Evolutionary conservation across 129 eudicot species (phyloP).

Genomic region (carrot (Daucus carota)): DNA sequence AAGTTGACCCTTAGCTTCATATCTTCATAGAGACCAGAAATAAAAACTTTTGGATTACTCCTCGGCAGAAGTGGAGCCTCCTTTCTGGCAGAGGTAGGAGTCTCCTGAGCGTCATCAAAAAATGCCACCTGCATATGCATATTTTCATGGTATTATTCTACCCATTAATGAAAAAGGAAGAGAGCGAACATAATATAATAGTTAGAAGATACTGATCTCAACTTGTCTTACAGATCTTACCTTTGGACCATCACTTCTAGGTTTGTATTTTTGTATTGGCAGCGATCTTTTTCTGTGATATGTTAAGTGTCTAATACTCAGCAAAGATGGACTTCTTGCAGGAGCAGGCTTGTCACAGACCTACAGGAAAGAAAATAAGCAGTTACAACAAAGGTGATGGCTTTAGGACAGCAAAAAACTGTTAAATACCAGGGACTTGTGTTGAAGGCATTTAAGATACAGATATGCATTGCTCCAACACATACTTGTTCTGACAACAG

Average conservation of each 20-base stretch:
- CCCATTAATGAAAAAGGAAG: not conserved
- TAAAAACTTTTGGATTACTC: slow-evolving; percentile 47
- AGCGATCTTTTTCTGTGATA: slow-evolving; percentile 19
- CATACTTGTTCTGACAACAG: not conserved
- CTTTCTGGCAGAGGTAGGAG: not conserved
- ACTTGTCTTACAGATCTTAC: slow-evolving; percentile 23
- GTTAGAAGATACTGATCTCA: not conserved
- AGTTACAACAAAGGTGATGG: not conserved
- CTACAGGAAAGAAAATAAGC: slow-evolving; percentile 21
- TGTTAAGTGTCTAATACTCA: slow-evolving; percentile 32
- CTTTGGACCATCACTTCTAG: slow-evolving; percentile 42
- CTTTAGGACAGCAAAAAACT: not conserved
- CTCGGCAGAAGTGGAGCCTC: slow-evolving; percentile 39
- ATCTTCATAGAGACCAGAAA: slow-evolving; percentile 19
- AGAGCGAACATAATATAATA: not conserved
- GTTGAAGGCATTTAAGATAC: not conserved
- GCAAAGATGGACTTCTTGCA: slow-evolving; percentile 25
- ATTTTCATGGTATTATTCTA: not conserved
- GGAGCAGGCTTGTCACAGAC: slow-evolving; percentile 42
- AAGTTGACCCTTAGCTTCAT: slow-evolving; percentile 11
- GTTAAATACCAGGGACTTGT: not conserved
- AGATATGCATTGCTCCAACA: not conserved
- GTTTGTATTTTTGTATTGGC: slow-evolving; percentile 33
- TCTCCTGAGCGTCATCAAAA: slow-evolving; percentile 26
- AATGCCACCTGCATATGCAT: slow-evolving; percentile 40